phyloP scores from a whole-genome alignment of 177 flowering plant species.

The Tripterygium wilfordii region DNA sequence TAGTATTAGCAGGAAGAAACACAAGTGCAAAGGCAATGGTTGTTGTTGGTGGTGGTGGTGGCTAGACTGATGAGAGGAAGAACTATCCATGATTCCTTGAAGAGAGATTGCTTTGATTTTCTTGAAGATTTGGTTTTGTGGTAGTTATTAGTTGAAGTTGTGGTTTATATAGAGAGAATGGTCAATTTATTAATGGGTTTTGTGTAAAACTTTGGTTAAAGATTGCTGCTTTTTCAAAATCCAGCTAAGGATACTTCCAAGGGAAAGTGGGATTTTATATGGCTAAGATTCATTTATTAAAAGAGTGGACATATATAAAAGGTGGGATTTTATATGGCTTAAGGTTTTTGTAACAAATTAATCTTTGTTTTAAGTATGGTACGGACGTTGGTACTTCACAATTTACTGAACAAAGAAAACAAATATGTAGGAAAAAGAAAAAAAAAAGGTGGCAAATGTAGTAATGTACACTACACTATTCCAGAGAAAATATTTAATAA shows the following conservation, averaged over 20 bases:
- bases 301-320: no score
- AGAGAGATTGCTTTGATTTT: not conserved
- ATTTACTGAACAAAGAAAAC: no score
- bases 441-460: no score
- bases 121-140: not conserved
- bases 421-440: no score
- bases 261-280: constrained; percentile 14
- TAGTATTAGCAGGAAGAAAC: constrained; percentile 33
- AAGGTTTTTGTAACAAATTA: no score
- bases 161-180: constrained; percentile 4
- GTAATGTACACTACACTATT: no score
- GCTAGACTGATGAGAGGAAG: constrained; percentile 9
- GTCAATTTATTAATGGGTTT: not conserved
- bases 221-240: not conserved
- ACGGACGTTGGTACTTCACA: no score
- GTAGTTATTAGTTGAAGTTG: not conserved
- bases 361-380: no score
- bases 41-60: no score
- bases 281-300: constrained; percentile 6
- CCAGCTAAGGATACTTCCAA: not conserved
- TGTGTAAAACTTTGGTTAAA: not conserved
- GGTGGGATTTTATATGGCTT: no score
- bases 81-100: not conserved
- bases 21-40: constrained; percentile 28
- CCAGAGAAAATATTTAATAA: no score